Conservation (phyloP, 2,329 filamentous ascomycete genomes). For the Trichoderma simmonsii region DNA sequence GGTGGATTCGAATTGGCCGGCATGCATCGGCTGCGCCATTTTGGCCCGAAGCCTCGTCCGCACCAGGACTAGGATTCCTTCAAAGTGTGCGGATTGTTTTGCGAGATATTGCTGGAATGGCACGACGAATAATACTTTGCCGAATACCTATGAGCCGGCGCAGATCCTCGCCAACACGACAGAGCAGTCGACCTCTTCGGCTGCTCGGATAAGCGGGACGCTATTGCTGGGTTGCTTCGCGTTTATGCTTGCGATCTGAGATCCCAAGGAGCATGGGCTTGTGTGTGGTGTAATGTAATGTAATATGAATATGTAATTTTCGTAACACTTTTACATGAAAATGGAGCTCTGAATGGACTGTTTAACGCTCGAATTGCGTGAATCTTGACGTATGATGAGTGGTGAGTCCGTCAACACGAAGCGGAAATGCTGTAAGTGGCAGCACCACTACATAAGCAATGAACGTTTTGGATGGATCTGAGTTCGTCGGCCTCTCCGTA, state of each 20-base stretch:
- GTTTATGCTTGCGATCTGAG: slow-evolving; percentile 1
- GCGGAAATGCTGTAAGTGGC: neutral
- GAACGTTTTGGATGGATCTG: neutral
- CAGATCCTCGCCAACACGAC: neutral
- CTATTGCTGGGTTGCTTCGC: neutral
- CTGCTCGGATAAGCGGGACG: neutral
- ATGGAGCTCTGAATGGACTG: neutral
- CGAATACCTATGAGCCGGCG: slow-evolving; percentile 15
- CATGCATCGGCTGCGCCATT: slow-evolving; percentile 79
- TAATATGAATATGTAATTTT: neutral
- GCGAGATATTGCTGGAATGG: slow-evolving; percentile 83
- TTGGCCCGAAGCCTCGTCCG: slow-evolving; percentile 67
- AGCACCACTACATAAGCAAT: neutral
- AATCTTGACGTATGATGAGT: neutral
- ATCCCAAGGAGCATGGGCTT: neutral
- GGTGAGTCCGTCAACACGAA: neutral
- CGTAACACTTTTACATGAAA: neutral
- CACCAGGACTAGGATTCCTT: slow-evolving; percentile 61
- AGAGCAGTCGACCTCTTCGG: slow-evolving; percentile 4
- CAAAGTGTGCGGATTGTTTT: slow-evolving; percentile 72
- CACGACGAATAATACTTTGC: slow-evolving; percentile 34
- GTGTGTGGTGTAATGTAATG: neutral
- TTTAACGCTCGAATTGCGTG: neutral
- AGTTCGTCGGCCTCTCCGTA: neutral
- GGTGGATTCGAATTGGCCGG: slow-evolving; percentile 65